phyloP scores from a whole-genome alignment of 2,329 filamentous ascomycete genomes.

The Fusarium anthophilum region DNA sequence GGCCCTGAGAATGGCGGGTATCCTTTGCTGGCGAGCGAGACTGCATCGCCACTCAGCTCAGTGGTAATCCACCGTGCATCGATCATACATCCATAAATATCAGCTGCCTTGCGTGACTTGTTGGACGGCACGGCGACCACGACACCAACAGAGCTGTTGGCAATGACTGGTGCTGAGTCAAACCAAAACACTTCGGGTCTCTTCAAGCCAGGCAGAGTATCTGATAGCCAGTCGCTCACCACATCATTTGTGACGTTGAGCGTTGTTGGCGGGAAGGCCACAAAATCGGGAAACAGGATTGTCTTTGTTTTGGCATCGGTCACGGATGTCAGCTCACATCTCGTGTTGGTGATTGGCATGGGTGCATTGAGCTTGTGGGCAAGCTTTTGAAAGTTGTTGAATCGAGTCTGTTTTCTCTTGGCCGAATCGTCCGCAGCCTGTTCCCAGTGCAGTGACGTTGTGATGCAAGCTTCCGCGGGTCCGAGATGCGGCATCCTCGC shows the following conservation, averaged over 20 bases:
- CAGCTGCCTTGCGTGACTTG: neutral
- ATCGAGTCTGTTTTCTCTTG: constrained; percentile 7
- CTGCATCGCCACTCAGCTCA: constrained; percentile 26
- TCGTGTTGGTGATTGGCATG: constrained; percentile 25
- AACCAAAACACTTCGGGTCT: constrained; percentile 31
- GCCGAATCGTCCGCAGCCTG: constrained; percentile 25
- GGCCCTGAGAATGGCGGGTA: constrained; percentile 22
- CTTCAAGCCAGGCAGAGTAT: neutral
- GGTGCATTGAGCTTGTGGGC: constrained; percentile 20
- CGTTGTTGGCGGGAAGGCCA: constrained; percentile 6
- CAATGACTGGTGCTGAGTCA: constrained; percentile 14
- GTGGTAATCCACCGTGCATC: constrained; percentile 27
- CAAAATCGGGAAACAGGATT: constrained; percentile 22
- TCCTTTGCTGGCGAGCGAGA: constrained; percentile 27
- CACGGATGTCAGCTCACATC: constrained; percentile 27
- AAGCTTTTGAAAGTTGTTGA: constrained; percentile 27
- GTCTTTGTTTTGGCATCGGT: neutral
- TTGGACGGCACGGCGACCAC: constrained; percentile 17
- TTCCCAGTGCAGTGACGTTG: constrained; percentile 33
- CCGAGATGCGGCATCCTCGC: constrained; percentile 33
- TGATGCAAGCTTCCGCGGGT: constrained; percentile 21
- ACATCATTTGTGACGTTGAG: constrained; percentile 14
- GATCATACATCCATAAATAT: constrained; percentile 35
- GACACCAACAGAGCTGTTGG: constrained; percentile 19
- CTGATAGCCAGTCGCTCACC: constrained; percentile 13